A percentile compares a stretch with the other conserved stretches of the same genome.
Conservation (phyloP, 2,329 filamentous ascomycete genomes). For the Raffaelea ambrosiae region DNA sequence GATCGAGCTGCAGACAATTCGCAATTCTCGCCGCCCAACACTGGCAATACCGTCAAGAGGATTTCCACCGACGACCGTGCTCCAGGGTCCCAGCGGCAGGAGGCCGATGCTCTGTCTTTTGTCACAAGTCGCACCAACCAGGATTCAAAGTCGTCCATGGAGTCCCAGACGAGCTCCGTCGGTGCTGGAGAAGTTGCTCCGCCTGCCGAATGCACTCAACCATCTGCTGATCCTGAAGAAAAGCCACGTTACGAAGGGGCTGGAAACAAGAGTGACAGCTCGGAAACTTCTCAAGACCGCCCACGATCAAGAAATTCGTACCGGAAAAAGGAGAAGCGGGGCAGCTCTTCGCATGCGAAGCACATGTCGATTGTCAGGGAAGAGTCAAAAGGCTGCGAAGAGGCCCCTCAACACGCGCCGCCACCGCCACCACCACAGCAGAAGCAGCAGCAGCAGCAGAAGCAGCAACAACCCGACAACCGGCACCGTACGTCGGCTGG, state of each 20-base stretch:
- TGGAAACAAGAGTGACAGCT: not conserved
- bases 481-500: not conserved
- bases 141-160: not conserved
- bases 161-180: not conserved
- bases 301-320: not conserved
- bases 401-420: not conserved
- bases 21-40: too few species aligned
- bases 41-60: too few species aligned
- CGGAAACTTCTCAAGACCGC: not conserved
- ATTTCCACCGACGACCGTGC: too few species aligned
- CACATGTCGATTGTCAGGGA: slow-evolving; percentile 7
- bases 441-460: too few species aligned
- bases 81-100: slow-evolving; percentile 5
- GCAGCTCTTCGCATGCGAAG: slow-evolving; percentile 1
- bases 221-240: too few species aligned
- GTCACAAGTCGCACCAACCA: slow-evolving; percentile 16
- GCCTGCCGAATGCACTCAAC: too few species aligned
- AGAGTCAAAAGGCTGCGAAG: not conserved
- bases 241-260: too few species aligned
- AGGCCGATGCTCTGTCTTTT: slow-evolving; percentile 18
- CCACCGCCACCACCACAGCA: not conserved
- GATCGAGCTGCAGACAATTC: not conserved
- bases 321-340: slow-evolving; percentile 8
- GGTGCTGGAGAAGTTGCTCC: not conserved
- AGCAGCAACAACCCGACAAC: not conserved